These are phyloP conservation scores for Ophiocytium majus DNA, from an alignment of 352 stramenopile genomes.

Conservation along the genomic window DNA sequence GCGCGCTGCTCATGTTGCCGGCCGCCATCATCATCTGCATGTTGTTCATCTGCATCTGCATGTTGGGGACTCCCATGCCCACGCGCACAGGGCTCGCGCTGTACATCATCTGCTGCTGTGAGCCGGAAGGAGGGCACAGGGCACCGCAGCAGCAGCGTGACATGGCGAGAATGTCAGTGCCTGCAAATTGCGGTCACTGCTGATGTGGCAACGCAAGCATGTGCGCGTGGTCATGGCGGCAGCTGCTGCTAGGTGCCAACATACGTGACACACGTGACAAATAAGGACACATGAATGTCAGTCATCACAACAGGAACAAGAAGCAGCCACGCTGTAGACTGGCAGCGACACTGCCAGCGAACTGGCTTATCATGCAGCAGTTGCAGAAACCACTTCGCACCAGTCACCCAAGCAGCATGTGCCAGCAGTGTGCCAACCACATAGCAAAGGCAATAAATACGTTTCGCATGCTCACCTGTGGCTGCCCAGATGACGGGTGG, in stretches of 20 bases:
- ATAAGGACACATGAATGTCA: too few species aligned
- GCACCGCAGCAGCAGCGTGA: not conserved
- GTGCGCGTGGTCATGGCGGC: too few species aligned
- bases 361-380: not conserved
- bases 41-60: not conserved
- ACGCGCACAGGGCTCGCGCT: not conserved
- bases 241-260: too few species aligned
- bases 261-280: too few species aligned
- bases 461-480: not conserved
- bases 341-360: too few species aligned
- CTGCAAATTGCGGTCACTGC: too few species aligned
- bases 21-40: not conserved
- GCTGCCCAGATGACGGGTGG: not conserved
- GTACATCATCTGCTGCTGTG: not conserved
- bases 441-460: too few species aligned
- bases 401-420: not conserved
- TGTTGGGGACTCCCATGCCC: not conserved
- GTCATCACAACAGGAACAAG: too few species aligned
- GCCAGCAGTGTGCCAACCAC: not conserved
- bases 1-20: not conserved
- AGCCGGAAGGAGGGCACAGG: not conserved
- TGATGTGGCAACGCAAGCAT: too few species aligned
- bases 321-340: too few species aligned
- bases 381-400: not conserved
- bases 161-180: too few species aligned